phyloP scores from a whole-genome alignment of 2,329 filamentous ascomycete genomes.

The Exophiala sideris region DNA sequence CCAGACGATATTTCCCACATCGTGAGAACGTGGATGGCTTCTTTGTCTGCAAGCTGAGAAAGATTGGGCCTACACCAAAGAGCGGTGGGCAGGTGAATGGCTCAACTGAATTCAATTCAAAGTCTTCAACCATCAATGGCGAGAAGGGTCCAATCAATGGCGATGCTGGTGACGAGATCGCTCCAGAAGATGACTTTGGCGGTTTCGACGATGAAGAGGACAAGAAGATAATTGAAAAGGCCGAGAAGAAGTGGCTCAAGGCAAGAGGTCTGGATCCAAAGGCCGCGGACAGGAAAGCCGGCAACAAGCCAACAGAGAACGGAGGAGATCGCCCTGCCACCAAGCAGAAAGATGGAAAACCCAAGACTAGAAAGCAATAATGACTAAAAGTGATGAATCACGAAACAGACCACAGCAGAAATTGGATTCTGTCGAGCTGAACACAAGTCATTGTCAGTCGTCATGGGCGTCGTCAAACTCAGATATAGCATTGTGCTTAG shows the following conservation, averaged over 20 bases:
- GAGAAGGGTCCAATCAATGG: slow-evolving; percentile 31
- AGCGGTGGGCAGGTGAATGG: slow-evolving; percentile 20
- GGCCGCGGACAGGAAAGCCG: slow-evolving; percentile 39
- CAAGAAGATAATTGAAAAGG: slow-evolving; percentile 66
- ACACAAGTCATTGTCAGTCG: no score
- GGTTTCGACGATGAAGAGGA: slow-evolving; percentile 74
- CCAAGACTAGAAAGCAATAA: background rate
- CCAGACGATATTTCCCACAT: slow-evolving; percentile 83
- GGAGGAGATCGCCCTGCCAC: background rate
- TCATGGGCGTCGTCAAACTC: no score
- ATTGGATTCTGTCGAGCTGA: no score
- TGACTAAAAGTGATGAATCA: no score
- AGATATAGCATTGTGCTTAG: no score
- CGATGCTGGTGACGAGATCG: slow-evolving; percentile 30
- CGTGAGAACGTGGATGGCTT: slow-evolving; percentile 96
- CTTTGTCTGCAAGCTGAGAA: slow-evolving; percentile 97
- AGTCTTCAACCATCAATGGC: slow-evolving; percentile 12
- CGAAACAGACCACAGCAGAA: no score
- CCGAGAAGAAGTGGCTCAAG: slow-evolving; percentile 69
- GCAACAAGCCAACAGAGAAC: background rate
- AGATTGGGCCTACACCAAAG: slow-evolving; percentile 70
- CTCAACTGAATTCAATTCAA: slow-evolving; percentile 30
- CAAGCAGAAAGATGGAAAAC: background rate
- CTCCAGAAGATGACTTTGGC: slow-evolving; percentile 59
- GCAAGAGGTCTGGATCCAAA: slow-evolving; percentile 71